Base-by-base conservation (phyloP, 2,329 filamentous ascomycete genomes). In the Macrophomina tecta region DNA sequence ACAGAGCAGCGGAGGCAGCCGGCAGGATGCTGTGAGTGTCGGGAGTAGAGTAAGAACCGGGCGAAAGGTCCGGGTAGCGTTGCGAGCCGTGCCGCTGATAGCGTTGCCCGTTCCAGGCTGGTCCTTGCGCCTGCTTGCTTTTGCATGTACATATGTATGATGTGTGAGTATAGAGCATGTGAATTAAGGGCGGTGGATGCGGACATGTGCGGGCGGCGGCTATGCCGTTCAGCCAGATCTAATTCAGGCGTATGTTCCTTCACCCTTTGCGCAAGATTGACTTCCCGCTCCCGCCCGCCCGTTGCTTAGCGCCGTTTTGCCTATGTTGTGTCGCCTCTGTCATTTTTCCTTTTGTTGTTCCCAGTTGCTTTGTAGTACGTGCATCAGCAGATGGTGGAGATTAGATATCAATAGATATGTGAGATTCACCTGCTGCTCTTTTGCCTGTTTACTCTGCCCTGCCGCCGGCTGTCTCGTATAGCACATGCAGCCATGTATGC, bases 231-330 rank as follows among this genome's bases (percentile, higher is more conserved):
- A n/a, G 49, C 28, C 23, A 32, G 23, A 16, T 32, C 36, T 48
- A n/a, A 36, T 23, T 14, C 34, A 14, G 53, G 18, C 8, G n/a
- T 23, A 5, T 28, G 38, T 23, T 28, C 16, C 42, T 18, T 23
- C 8, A 28, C 18, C 14, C 18, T 49, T 62, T 49, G 58, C 45
- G 58, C 58, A 62, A 49, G 58, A 62, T 62, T 62, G 58, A 62
- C 58, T 62, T 62, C 58, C 58, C 58, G 58, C 58, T 36, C 58
- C 58, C 42, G 58, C n/a, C 58, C 58, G 58, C 58, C 56, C 45
- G 58, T 30, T 28, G 32, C 45, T 23, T 62, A 49, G 45, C 30
- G 58, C 16, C 40, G 42, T 45, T 23, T 32, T n/a, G 28, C 30
- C 23, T 23, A 30, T 34, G 16, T 28, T 18, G 52, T 36, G 12